Percentiles rank a stretch among this genome's conserved stretches.
Conservation (phyloP, 2,329 filamentous ascomycete species). For the Laburnicola sp. region DNA sequence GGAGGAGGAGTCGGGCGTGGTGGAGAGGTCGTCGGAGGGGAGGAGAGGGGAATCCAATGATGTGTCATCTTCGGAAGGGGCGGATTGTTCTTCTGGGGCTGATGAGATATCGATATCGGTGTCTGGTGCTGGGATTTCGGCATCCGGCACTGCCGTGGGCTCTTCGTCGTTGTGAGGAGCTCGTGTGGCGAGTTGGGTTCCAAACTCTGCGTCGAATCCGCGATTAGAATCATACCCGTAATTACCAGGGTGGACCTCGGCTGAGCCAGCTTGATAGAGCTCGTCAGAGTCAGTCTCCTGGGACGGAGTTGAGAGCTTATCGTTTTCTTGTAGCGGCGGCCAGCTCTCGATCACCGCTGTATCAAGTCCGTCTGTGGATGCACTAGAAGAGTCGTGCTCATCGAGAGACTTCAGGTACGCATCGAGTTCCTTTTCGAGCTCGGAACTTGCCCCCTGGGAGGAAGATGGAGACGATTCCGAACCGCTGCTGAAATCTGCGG, state of each 20-base stretch:
- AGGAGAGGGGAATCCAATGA: no score
- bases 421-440: conserved; percentile 21
- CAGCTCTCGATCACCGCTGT: neutral
- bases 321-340: neutral
- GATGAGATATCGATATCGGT: no score
- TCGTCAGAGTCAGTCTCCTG: neutral
- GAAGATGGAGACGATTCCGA: neutral
- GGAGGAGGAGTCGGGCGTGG: no score
- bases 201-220: neutral
- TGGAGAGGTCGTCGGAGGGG: no score
- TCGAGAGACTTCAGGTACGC: conserved; percentile 20
- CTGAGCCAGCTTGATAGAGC: neutral
- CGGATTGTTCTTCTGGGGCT: no score
- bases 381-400: conserved; percentile 1
- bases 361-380: neutral
- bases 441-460: neutral
- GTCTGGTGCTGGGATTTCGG: neutral
- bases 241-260: no score
- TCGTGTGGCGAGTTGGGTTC: conserved; percentile 1
- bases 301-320: neutral
- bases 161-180: neutral
- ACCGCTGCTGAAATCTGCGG: neutral
- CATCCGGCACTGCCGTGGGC: neutral
- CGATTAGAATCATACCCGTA: neutral
- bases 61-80: no score